Percentiles rank a stretch among this genome's conserved stretches.
These are phyloP conservation scores for Sisymbrium altissimum DNA, from an alignment of 345 rosid genomes.

Conservation along the genomic window DNA sequence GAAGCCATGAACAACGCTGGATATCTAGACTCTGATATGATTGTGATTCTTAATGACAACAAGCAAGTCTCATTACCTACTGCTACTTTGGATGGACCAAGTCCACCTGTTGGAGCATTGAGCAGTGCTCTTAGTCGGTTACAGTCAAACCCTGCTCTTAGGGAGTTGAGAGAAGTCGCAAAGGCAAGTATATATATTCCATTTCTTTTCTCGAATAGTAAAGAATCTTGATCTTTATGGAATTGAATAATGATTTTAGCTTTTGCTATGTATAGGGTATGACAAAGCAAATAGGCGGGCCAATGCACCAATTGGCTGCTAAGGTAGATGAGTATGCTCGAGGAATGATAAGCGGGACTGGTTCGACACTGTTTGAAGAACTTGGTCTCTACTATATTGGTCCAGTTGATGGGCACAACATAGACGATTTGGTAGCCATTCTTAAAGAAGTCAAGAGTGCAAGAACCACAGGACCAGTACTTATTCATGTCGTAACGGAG, in stretches of 20 bases:
- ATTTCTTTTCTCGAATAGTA: background rate
- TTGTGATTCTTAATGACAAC: conserved; percentile 95
- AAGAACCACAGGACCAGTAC: conserved; percentile 85
- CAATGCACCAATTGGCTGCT: conserved; percentile 91
- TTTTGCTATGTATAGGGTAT: conserved; percentile 56
- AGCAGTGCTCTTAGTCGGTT: conserved; percentile 95
- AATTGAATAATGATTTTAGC: background rate
- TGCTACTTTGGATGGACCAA: conserved; percentile 89
- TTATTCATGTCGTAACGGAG: conserved; percentile 96
- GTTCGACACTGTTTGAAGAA: conserved; percentile 93
- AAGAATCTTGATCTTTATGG: background rate
- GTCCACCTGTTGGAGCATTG: conserved; percentile 94
- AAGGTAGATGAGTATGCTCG: conserved; percentile 98
- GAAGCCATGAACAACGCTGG: conserved; percentile 99
- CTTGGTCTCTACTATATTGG: conserved; percentile 96
- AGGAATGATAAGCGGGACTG: conserved; percentile 97
- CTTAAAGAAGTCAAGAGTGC: conserved; percentile 93
- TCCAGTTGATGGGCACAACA: conserved; percentile 94
- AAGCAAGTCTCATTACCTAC: conserved; percentile 97
- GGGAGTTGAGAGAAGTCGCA: conserved; percentile 96
- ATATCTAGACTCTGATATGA: conserved; percentile 93
- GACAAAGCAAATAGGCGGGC: conserved; percentile 87
- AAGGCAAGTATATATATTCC: conserved; percentile 49
- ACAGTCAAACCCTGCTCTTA: conserved; percentile 90
- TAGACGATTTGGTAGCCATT: conserved; percentile 79